phyloP scores from a whole-genome alignment of 495 filamentous ascomycete species.

The Trichoderma gamsii region DNA sequence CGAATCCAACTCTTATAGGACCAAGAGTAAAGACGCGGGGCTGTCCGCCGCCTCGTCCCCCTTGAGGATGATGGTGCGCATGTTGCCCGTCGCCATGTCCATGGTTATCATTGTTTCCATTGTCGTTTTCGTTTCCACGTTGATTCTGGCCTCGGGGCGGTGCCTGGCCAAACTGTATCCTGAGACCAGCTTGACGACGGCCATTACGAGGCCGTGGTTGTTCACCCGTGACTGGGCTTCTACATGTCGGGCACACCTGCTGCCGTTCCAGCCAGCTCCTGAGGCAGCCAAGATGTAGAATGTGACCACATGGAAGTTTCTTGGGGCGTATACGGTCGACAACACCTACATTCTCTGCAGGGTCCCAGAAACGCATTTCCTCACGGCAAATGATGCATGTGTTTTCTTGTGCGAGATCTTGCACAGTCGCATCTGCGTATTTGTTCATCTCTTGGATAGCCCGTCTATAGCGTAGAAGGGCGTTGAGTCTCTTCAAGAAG shows the following conservation, averaged over 20 bases:
- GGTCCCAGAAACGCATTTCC: slow-evolving; percentile 77
- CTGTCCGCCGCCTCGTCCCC: slow-evolving; percentile 52
- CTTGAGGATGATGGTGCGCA: slow-evolving; percentile 39
- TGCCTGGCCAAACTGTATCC: slow-evolving; percentile 15
- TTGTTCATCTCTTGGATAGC: slow-evolving; percentile 85
- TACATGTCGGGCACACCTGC: slow-evolving; percentile 93
- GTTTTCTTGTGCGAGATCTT: slow-evolving; percentile 78
- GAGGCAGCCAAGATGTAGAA: slow-evolving; percentile 88
- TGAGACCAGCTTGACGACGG: not conserved
- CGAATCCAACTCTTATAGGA: slow-evolving; percentile 50
- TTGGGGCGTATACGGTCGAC: slow-evolving; percentile 86
- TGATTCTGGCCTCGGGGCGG: slow-evolving; percentile 14
- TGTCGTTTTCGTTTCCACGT: not conserved
- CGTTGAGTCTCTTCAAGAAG: slow-evolving; percentile 78
- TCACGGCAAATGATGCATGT: slow-evolving; percentile 98
- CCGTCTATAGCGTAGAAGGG: slow-evolving; percentile 81
- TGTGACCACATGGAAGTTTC: slow-evolving; percentile 93
- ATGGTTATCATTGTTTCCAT: not conserved
- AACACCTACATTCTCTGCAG: slow-evolving; percentile 37
- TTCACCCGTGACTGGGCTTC: slow-evolving; percentile 59
- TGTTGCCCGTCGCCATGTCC: slow-evolving; percentile 20
- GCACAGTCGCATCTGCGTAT: slow-evolving; percentile 85
- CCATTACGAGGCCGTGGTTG: not conserved
- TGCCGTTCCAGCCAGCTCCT: slow-evolving; percentile 98
- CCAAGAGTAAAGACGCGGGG: slow-evolving; percentile 56